Conservation (phyloP, 2,329 filamentous ascomycete species). For the Fusarium subtropicale region DNA sequence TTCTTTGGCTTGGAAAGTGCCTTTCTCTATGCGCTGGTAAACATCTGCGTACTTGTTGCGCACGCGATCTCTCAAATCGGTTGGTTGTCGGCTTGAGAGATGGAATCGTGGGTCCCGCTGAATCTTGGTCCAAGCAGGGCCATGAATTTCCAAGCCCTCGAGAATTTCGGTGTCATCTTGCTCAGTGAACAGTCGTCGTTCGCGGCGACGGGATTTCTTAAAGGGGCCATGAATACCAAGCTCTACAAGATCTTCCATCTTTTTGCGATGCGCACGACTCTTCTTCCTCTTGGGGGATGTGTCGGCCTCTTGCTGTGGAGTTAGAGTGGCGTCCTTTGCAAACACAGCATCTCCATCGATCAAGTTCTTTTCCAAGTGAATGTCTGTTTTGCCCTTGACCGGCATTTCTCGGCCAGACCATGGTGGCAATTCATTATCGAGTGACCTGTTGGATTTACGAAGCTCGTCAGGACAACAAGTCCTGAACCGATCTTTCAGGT, state of each 20-base stretch:
- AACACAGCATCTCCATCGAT: conserved; percentile 57
- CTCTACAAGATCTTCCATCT: conserved; percentile 65
- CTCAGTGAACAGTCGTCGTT: conserved; percentile 70
- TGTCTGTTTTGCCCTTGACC: conserved; percentile 59
- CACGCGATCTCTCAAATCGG: conserved; percentile 71
- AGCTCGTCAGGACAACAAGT: conserved; percentile 74
- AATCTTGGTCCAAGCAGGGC: conserved; percentile 74
- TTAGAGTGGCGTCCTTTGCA: conserved; percentile 45
- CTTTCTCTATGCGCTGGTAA: conserved; percentile 68
- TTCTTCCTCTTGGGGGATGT: conserved; percentile 58
- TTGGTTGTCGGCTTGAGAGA: conserved; percentile 69
- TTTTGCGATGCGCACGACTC: conserved; percentile 66
- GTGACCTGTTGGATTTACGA: conserved; percentile 55
- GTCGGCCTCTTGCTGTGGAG: conserved; percentile 49
- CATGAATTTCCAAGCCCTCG: conserved; percentile 68
- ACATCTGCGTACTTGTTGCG: conserved; percentile 72
- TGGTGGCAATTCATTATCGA: conserved; percentile 42
- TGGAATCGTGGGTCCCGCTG: conserved; percentile 69
- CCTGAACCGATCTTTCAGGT: conserved; percentile 74
- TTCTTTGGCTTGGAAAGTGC: conserved; percentile 60
- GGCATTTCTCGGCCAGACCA: conserved; percentile 45
- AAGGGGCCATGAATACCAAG: conserved; percentile 73
- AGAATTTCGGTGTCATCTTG: conserved; percentile 73
- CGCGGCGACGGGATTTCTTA: conserved; percentile 69
- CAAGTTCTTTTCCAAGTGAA: conserved; percentile 68